Evolutionary conservation across 2,329 filamentous ascomycete species (phyloP).

Genomic region (Talaromyces sp.): DNA sequence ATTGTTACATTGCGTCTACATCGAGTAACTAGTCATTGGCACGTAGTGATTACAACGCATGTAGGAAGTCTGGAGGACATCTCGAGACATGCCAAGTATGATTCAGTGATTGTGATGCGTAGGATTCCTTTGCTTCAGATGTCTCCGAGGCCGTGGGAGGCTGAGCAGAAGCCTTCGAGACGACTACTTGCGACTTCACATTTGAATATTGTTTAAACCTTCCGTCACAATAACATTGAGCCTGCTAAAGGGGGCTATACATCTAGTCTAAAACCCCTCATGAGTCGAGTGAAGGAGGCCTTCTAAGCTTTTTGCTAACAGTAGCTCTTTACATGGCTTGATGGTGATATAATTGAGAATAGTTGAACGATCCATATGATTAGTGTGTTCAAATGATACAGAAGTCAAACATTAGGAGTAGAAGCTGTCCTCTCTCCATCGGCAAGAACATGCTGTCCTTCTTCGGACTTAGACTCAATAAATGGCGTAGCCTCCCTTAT

Average conservation of each 20-base stretch:
- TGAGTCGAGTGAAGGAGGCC: neutral
- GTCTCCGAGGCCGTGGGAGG: too few relatives aligned
- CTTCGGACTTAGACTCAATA: slow-evolving; percentile 2
- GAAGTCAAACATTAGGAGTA: neutral
- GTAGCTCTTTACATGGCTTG: neutral
- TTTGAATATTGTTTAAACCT: too few relatives aligned
- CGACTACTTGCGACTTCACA: too few relatives aligned
- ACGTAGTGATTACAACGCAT: neutral
- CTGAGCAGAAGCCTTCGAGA: too few relatives aligned
- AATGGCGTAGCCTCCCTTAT: slow-evolving; percentile 1
- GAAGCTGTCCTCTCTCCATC: neutral
- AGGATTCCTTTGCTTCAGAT: too few relatives aligned
- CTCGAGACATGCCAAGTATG: neutral
- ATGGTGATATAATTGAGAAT: neutral
- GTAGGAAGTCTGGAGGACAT: neutral
- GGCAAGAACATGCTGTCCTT: neutral
- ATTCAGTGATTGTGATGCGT: too few relatives aligned
- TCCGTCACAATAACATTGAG: too few relatives aligned
- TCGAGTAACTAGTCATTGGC: neutral
- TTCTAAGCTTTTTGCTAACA: neutral
- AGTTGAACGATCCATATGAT: neutral
- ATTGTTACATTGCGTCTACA: neutral
- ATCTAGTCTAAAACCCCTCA: neutral
- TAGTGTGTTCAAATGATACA: neutral
- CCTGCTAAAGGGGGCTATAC: too few relatives aligned